These are phyloP conservation scores for Gossypium laxum DNA, from an alignment of 441 rosid genomes.

Conservation along the genomic window DNA sequence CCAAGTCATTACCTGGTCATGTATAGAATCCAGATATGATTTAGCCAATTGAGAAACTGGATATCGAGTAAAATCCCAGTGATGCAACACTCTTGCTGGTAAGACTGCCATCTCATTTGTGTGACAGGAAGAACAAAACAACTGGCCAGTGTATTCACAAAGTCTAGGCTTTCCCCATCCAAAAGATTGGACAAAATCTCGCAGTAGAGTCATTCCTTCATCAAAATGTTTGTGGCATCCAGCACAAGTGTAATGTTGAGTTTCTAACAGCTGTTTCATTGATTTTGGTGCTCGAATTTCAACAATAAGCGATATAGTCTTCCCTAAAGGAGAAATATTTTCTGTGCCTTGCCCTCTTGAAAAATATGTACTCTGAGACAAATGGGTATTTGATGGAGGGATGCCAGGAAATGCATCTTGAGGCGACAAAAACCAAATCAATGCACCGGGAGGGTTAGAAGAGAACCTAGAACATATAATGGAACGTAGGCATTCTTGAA, in stretches of 20 bases:
- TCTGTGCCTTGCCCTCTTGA: conserved; percentile 27
- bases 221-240: conserved; percentile 86
- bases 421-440: conserved; percentile 66
- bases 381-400: conserved; percentile 28
- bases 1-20: conserved; percentile 55
- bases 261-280: conserved; percentile 65
- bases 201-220: conserved; percentile 62
- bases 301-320: conserved; percentile 75
- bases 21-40: conserved; percentile 81
- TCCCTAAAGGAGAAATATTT: conserved; percentile 51
- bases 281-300: conserved; percentile 60
- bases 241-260: conserved; percentile 76
- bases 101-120: conserved; percentile 70
- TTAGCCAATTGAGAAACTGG: conserved; percentile 88
- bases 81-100: conserved; percentile 84
- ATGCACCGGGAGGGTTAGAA: conserved; percentile 51
- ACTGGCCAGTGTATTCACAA: conserved; percentile 82
- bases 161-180: conserved; percentile 90
- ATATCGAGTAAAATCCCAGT: conserved; percentile 77
- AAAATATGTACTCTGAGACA: conserved; percentile 30
- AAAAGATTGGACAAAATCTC: conserved; percentile 63
- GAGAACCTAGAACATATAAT: conserved; percentile 49
- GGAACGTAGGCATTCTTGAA: conserved; percentile 74
- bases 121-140: conserved; percentile 86
- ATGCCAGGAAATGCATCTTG: conserved; percentile 47